Evolutionary conservation across 108 stramenopile species (phyloP).

Genomic region (Discostella pseudostelligera): DNA sequence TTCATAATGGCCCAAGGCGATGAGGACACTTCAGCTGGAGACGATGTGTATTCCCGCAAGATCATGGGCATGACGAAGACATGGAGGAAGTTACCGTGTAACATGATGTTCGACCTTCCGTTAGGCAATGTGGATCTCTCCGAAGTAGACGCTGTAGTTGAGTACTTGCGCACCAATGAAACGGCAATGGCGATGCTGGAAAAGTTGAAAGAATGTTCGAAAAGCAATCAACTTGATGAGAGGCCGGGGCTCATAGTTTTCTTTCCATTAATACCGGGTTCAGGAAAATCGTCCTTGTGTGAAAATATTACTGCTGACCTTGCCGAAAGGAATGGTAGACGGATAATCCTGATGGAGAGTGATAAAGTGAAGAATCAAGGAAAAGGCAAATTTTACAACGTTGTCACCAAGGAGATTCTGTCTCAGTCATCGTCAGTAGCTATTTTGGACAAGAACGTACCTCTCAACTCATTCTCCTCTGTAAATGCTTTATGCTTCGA

Average conservation of each 20-base stretch:
- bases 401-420: constrained; percentile 33
- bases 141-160: constrained; percentile 5
- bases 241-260: constrained; percentile 67
- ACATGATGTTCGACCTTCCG: constrained; percentile 34
- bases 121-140: background rate
- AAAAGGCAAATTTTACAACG: constrained; percentile 53
- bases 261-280: constrained; percentile 82
- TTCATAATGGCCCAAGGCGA: constrained; percentile 40
- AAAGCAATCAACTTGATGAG: constrained; percentile 1
- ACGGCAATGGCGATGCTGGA: constrained; percentile 7
- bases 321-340: constrained; percentile 15
- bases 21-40: constrained; percentile 3
- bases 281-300: constrained; percentile 75
- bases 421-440: constrained; percentile 34
- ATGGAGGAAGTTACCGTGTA: constrained; percentile 39
- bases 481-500: constrained; percentile 42
- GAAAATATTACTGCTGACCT: constrained; percentile 12
- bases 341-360: constrained; percentile 44
- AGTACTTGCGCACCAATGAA: constrained; percentile 11
- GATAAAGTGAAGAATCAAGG: constrained; percentile 50
- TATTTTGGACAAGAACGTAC: constrained; percentile 80
- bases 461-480: constrained; percentile 54
- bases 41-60: constrained; percentile 24
- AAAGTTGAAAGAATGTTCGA: constrained; percentile 9
- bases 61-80: constrained; percentile 32